phyloP scores from a whole-genome alignment of 257 asterid genomes.

The Solanum chmielewskii region DNA sequence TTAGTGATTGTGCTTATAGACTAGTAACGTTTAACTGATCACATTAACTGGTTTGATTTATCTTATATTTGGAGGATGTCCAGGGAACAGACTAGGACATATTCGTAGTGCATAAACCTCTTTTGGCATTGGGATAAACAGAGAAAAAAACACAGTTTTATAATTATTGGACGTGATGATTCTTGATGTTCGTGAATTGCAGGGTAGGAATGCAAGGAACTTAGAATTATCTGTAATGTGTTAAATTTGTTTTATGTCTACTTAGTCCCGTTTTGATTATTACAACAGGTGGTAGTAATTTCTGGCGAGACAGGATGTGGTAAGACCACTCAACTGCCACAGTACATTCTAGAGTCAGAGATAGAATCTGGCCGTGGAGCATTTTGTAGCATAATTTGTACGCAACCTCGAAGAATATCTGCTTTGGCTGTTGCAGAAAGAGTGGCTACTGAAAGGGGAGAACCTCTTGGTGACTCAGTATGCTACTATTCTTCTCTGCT shows the following conservation, averaged over 20 bases:
- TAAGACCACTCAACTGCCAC: constrained; percentile 98
- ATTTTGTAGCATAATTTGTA: constrained; percentile 89
- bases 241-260: neutral
- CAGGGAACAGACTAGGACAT: neutral
- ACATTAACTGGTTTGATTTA: neutral
- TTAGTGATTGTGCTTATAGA: neutral
- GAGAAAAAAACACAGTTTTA: neutral
- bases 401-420: constrained; percentile 97
- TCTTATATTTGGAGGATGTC: neutral
- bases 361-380: constrained; percentile 99
- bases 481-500: constrained; percentile 28
- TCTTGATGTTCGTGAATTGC: neutral
- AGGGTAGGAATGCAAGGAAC: neutral
- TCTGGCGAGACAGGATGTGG: constrained; percentile 99
- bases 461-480: constrained; percentile 96
- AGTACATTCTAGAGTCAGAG: constrained; percentile 85
- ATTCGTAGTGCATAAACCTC: neutral
- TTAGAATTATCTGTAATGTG: neutral
- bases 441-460: constrained; percentile 96
- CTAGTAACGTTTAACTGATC: neutral
- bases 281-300: constrained; percentile 73
- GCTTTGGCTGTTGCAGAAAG: constrained; percentile 95
- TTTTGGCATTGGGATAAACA: neutral
- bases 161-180: neutral
- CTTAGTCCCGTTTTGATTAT: neutral